These are phyloP conservation scores for Penicillium sp. DNA, from an alignment of 2,329 filamentous ascomycete species.

Conservation along the genomic window DNA sequence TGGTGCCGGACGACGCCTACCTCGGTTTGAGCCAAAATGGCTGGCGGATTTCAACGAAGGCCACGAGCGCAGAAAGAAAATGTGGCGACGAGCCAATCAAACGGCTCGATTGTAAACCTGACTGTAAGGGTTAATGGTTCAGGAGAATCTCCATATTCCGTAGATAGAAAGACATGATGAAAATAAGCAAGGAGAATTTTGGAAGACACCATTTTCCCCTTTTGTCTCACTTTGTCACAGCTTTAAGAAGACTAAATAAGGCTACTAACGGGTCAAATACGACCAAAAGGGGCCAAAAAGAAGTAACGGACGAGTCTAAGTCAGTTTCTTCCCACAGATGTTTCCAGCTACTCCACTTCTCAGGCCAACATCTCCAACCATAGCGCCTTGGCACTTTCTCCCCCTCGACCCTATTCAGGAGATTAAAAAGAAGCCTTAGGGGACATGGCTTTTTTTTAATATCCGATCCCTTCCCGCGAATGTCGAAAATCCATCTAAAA, in stretches of 20 bases:
- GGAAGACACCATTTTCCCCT: background rate
- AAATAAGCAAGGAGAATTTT: constrained; percentile 2
- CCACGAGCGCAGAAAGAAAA: constrained; percentile 55
- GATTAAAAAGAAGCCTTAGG: background rate
- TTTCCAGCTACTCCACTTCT: background rate
- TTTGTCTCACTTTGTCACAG: background rate
- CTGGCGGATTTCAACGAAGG: constrained; percentile 51
- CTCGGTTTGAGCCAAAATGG: constrained; percentile 45
- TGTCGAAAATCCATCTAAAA: background rate
- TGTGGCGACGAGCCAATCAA: constrained; percentile 57
- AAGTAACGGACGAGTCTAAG: too few species aligned
- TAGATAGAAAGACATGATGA: background rate
- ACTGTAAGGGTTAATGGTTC: background rate
- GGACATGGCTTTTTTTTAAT: background rate
- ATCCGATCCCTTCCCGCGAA: background rate
- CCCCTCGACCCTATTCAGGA: background rate
- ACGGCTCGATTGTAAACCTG: constrained; percentile 9
- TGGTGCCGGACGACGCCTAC: constrained; percentile 41
- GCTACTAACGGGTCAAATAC: background rate
- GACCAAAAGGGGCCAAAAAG: too few species aligned
- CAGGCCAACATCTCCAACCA: background rate
- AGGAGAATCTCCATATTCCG: background rate
- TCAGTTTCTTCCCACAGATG: background rate
- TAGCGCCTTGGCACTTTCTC: constrained; percentile 7
- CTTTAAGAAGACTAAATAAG: background rate